These are phyloP conservation scores for Aureobasidium sp. DNA, from an alignment of 2,329 filamentous ascomycete genomes.

Conservation along the genomic window DNA sequence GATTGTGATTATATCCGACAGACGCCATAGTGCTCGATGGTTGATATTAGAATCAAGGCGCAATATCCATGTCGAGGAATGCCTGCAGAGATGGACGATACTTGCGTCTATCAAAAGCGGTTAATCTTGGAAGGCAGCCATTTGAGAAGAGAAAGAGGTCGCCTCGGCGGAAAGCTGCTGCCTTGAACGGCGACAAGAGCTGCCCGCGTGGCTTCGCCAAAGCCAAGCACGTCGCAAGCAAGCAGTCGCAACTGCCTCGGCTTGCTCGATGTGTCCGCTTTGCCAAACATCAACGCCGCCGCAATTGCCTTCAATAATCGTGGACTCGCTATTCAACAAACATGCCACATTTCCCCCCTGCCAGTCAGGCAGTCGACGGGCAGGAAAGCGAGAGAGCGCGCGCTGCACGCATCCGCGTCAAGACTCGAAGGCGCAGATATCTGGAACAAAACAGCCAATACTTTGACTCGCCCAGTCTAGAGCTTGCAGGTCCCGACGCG, in stretches of 20 bases:
- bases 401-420: constrained; percentile 47
- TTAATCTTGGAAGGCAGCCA: constrained; percentile 9
- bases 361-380: background rate
- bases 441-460: constrained; percentile 67
- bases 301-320: background rate
- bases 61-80: constrained; percentile 1
- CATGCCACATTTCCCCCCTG: constrained; percentile 15
- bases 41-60: background rate
- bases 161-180: constrained; percentile 8
- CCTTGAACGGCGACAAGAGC: constrained; percentile 14
- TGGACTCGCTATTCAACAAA: background rate
- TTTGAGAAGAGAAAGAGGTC: constrained; percentile 5
- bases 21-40: background rate
- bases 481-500: constrained; percentile 48
- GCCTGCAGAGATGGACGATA: background rate
- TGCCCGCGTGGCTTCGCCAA: constrained; percentile 11
- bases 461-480: constrained; percentile 53
- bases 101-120: background rate
- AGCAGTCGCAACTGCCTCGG: constrained; percentile 12
- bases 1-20: constrained; percentile 22
- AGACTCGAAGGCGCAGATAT: constrained; percentile 73
- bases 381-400: constrained; percentile 20
- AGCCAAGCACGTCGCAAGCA: constrained; percentile 6
- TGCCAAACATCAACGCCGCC: background rate
- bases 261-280: background rate